A percentile compares a stretch with the other conserved stretches of the same genome.
Evolutionary conservation across 78 protist species (phyloP).

Genomic region (Dictyostelium intermedium): DNA sequence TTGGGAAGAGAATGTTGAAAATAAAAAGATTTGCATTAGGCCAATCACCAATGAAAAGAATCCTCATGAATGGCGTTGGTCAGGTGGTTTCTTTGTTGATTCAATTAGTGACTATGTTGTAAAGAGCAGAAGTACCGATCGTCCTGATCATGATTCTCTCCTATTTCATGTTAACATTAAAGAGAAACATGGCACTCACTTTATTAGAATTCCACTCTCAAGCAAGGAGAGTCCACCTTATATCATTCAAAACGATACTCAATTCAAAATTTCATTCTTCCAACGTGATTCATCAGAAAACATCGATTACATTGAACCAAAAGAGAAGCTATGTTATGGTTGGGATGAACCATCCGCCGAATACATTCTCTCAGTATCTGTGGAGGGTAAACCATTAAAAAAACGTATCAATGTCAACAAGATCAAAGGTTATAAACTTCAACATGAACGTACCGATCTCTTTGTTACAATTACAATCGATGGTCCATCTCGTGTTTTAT

Average conservation of each 20-base stretch:
- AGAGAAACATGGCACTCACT: conserved; percentile 55
- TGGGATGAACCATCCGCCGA: conserved; percentile 62
- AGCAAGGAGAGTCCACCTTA: conserved; percentile 38
- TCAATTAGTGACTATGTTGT: conserved; percentile 20
- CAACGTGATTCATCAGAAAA: conserved; percentile 25
- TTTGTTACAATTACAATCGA: conserved; percentile 46
- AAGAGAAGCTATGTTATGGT: neutral
- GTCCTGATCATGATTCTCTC: neutral
- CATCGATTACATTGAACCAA: conserved; percentile 12
- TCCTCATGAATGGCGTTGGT: conserved; percentile 7
- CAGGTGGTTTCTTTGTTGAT: conserved; percentile 63
- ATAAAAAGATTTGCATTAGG: conserved; percentile 7
- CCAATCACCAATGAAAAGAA: neutral
- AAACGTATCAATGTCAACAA: conserved; percentile 40
- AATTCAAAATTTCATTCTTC: neutral
- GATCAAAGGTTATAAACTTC: conserved; percentile 34
- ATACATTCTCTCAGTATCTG: neutral
- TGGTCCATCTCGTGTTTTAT: conserved; percentile 12
- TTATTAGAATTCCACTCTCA: neutral
- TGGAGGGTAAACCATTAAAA: conserved; percentile 41
- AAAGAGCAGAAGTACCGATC: conserved; percentile 6
- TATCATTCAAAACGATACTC: conserved; percentile 45
- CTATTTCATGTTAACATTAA: conserved; percentile 10
- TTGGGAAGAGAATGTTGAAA: conserved; percentile 24
- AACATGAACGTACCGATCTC: neutral